phyloP scores from a whole-genome alignment of 148 eudicot species.

The Cornus controversa region DNA sequence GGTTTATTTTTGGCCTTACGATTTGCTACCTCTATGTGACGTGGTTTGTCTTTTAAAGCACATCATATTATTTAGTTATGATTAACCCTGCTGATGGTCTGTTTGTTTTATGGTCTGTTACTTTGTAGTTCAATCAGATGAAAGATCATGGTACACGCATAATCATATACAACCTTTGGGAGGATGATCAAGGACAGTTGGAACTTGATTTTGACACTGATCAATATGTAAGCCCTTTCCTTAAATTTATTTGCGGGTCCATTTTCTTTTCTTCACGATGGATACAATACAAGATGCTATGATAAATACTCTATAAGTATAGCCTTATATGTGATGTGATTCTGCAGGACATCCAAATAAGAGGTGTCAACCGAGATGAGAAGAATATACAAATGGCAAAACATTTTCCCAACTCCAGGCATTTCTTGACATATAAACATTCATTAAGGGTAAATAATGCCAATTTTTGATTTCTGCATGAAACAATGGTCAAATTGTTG shows the following conservation, averaged over 20 bases:
- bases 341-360: constrained; percentile 83
- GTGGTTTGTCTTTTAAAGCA: background rate
- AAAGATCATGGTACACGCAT: constrained; percentile 83
- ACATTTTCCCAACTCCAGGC: constrained; percentile 67
- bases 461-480: background rate
- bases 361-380: constrained; percentile 87
- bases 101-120: background rate
- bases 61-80: background rate
- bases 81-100: background rate
- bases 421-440: constrained; percentile 82
- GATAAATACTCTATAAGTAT: background rate
- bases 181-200: constrained; percentile 77
- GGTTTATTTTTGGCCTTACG: constrained; percentile 1
- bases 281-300: background rate
- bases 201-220: constrained; percentile 89
- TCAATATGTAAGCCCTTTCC: constrained; percentile 50
- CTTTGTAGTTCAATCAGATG: constrained; percentile 62
- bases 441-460: constrained; percentile 70
- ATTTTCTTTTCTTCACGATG: background rate
- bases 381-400: constrained; percentile 77
- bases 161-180: constrained; percentile 93
- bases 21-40: background rate
- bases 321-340: constrained; percentile 2
- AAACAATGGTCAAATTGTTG: background rate
- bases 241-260: constrained; percentile 1